Evolutionary conservation across 768 basidiomycete genomes (phyloP).

Genomic region (Suillus plorans): DNA sequence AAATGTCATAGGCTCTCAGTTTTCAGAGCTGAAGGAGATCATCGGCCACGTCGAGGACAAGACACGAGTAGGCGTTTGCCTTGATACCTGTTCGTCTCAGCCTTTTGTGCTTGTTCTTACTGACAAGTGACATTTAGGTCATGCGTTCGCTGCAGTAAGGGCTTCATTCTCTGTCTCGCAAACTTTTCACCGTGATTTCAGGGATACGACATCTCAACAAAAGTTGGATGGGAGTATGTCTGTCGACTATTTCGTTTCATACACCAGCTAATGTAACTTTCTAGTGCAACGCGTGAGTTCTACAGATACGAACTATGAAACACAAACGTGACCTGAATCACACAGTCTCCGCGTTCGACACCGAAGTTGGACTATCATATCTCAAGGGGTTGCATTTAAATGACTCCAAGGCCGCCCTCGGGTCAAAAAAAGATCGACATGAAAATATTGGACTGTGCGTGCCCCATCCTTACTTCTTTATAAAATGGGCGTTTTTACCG

Average conservation of each 20-base stretch:
- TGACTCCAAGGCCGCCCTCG: slow-evolving; percentile 68
- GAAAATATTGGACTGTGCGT: slow-evolving; percentile 83
- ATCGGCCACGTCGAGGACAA: slow-evolving; percentile 74
- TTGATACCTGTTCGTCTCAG: slow-evolving; percentile 71
- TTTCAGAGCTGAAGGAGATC: slow-evolving; percentile 65
- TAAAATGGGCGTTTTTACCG: background rate
- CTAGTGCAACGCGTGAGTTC: slow-evolving; percentile 27
- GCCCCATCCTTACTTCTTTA: background rate
- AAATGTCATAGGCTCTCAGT: slow-evolving; percentile 74
- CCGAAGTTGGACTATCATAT: slow-evolving; percentile 68
- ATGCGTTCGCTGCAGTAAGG: slow-evolving; percentile 74
- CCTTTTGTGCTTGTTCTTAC: background rate
- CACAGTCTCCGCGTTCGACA: slow-evolving; percentile 63
- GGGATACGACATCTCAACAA: slow-evolving; percentile 82
- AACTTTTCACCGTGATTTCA: slow-evolving; percentile 22
- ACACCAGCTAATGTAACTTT: background rate
- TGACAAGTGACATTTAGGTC: slow-evolving; percentile 43
- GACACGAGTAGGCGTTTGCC: slow-evolving; percentile 72
- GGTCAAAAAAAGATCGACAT: slow-evolving; percentile 74
- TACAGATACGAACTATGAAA: background rate
- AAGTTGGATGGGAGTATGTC: slow-evolving; percentile 70
- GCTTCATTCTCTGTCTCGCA: background rate
- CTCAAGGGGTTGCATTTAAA: slow-evolving; percentile 85
- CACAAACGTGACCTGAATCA: background rate
- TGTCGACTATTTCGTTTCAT: background rate